phyloP scores from a whole-genome alignment of 805 yeast species.

The Schizosaccharomyces cryophilus region DNA sequence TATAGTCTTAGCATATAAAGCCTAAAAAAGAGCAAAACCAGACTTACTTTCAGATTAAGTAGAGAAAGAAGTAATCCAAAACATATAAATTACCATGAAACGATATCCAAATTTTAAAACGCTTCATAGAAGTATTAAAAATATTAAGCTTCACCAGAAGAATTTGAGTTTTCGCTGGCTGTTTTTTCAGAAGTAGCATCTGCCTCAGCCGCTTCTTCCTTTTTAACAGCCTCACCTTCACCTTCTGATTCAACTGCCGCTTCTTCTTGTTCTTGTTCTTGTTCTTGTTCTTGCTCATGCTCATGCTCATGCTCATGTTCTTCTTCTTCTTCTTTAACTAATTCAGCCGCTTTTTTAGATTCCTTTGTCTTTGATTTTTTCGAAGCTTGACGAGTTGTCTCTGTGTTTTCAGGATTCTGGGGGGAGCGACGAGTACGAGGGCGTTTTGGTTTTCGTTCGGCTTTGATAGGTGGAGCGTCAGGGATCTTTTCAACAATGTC shows the following conservation, averaged over 20 bases:
- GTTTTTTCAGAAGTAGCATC: not conserved
- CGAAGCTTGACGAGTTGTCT: not conserved
- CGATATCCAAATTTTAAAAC: not conserved
- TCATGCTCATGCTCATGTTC: too few species aligned
- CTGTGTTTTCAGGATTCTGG: not conserved
- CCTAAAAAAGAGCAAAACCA: too few species aligned
- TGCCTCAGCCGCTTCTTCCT: not conserved
- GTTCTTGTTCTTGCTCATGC: too few species aligned
- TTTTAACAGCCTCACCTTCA: not conserved
- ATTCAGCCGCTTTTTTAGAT: not conserved
- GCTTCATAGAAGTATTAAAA: not conserved
- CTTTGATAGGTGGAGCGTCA: constrained; percentile 14
- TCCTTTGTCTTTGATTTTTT: not conserved
- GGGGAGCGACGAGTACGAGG: not conserved
- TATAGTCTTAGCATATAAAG: too few species aligned
- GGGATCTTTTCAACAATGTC: constrained; percentile 45
- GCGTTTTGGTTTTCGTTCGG: not conserved
- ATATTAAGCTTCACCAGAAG: not conserved
- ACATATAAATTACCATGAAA: too few species aligned
- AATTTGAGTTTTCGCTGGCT: not conserved
- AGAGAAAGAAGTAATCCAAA: too few species aligned
- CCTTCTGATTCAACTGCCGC: not conserved
- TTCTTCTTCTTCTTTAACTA: not conserved
- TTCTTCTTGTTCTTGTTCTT: not conserved
- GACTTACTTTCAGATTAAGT: too few species aligned